phyloP scores from a whole-genome alignment of 2,329 filamentous ascomycete species.

The Ophiocordyceps camponoti-rufipedis region DNA sequence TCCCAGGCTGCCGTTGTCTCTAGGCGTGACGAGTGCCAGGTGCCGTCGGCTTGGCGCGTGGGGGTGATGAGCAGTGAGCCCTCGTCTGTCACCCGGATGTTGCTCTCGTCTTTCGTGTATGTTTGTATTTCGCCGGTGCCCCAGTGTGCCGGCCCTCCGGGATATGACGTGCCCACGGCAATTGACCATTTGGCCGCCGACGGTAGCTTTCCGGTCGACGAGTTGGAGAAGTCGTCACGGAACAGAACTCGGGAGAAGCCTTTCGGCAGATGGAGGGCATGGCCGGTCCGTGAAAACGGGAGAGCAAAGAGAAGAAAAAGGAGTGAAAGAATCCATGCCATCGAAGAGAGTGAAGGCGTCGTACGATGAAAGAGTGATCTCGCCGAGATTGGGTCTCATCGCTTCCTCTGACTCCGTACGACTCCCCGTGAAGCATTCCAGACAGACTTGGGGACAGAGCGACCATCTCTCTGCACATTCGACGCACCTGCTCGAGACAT shows the following conservation, averaged over 20 bases:
- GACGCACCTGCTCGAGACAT: background rate
- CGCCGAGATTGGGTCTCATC: too few relatives aligned
- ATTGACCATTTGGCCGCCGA: slow-evolving; percentile 22
- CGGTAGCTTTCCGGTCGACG: slow-evolving; percentile 7
- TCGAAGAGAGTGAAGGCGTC: too few relatives aligned
- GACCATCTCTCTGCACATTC: background rate
- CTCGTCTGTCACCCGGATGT: slow-evolving; percentile 19
- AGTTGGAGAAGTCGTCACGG: slow-evolving; percentile 10
- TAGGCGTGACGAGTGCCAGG: slow-evolving; percentile 26
- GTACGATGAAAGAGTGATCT: too few relatives aligned
- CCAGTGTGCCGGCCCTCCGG: slow-evolving; percentile 26
- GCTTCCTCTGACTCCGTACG: too few relatives aligned
- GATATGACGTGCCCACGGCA: slow-evolving; percentile 25
- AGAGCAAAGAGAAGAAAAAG: too few relatives aligned
- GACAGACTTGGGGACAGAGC: background rate
- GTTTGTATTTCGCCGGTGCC: slow-evolving; percentile 29
- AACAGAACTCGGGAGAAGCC: slow-evolving; percentile 9
- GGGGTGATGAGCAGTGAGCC: slow-evolving; percentile 19
- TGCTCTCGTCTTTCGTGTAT: slow-evolving; percentile 21
- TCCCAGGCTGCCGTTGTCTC: slow-evolving; percentile 16
- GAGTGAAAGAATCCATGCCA: too few relatives aligned
- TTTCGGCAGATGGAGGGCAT: background rate
- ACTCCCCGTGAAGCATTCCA: background rate
- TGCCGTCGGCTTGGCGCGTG: slow-evolving; percentile 8
- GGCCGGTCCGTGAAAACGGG: background rate